Percentiles rank a stretch among this genome's conserved stretches.
These are phyloP conservation scores for Babesia bovis DNA, from an alignment of 169 alveolate genomes.

Conservation along the genomic window DNA sequence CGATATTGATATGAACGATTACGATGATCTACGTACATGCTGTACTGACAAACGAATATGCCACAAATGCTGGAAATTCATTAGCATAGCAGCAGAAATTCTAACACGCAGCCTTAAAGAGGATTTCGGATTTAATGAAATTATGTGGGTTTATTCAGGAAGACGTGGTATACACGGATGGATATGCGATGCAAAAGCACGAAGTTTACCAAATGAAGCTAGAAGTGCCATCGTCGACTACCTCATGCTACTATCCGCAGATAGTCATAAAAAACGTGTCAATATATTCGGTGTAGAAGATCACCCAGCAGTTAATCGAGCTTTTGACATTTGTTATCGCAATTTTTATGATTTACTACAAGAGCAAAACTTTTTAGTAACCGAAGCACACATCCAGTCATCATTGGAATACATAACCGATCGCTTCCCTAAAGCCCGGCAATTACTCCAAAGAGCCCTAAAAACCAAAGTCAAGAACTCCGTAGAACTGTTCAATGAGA, in stretches of 20 bases:
- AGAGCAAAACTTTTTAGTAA: slow-evolving; percentile 47
- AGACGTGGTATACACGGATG: slow-evolving; percentile 99
- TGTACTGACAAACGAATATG: slow-evolving; percentile 95
- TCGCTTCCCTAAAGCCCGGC: slow-evolving; percentile 21
- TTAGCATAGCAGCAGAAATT: slow-evolving; percentile 79
- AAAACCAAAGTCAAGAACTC: slow-evolving; percentile 21
- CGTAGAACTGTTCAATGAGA: slow-evolving; percentile 28
- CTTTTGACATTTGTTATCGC: slow-evolving; percentile 65
- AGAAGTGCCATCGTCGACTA: slow-evolving; percentile 77
- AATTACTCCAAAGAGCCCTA: slow-evolving; percentile 11
- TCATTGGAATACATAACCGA: slow-evolving; percentile 62
- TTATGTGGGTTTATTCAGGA: slow-evolving; percentile 96
- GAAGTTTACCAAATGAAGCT: slow-evolving; percentile 75
- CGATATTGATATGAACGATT: slow-evolving; percentile 98
- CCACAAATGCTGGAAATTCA: slow-evolving; percentile 92
- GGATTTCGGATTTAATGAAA: slow-evolving; percentile 92
- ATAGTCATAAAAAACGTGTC: slow-evolving; percentile 72
- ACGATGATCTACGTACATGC: slow-evolving; percentile 97
- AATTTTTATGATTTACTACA: slow-evolving; percentile 47
- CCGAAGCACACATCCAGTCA: slow-evolving; percentile 22
- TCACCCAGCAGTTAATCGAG: slow-evolving; percentile 53
- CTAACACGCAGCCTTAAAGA: slow-evolving; percentile 81
- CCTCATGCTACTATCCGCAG: slow-evolving; percentile 69
- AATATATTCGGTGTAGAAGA: slow-evolving; percentile 41
- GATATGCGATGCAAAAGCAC: slow-evolving; percentile 89